A percentile compares a stretch with the other conserved stretches of the same genome.
Conservation (phyloP, 2,329 filamentous ascomycete genomes). For the Akanthomyces muscarius region DNA sequence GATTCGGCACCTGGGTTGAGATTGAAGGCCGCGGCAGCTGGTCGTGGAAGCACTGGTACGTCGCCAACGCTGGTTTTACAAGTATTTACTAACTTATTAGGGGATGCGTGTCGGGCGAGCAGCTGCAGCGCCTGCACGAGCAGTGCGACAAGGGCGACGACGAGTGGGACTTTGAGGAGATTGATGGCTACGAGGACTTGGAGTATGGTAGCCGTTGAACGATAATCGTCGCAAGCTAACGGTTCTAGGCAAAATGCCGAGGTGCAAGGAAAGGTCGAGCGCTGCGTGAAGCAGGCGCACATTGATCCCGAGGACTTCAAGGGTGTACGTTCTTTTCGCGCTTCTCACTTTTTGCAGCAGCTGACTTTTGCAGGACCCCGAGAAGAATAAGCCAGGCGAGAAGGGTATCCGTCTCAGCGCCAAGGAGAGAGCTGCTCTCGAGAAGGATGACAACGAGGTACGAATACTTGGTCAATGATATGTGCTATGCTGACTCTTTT, state of each 20-base stretch:
- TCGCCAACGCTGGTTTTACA: slow-evolving; percentile 9
- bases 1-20: slow-evolving; percentile 70
- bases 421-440: slow-evolving; percentile 30
- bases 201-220: slow-evolving; percentile 32
- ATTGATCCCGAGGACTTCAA: slow-evolving; percentile 85
- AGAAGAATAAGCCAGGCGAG: slow-evolving; percentile 66
- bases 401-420: slow-evolving; percentile 55
- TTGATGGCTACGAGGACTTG: slow-evolving; percentile 82
- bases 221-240: slow-evolving; percentile 14
- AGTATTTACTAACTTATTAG: slow-evolving; percentile 39
- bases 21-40: slow-evolving; percentile 60
- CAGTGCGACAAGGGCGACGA: slow-evolving; percentile 44
- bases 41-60: slow-evolving; percentile 84
- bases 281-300: slow-evolving; percentile 70
- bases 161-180: slow-evolving; percentile 56
- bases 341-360: neutral
- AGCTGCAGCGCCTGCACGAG: slow-evolving; percentile 63
- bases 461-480: no score
- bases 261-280: slow-evolving; percentile 67
- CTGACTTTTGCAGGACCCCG: slow-evolving; percentile 56
- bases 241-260: slow-evolving; percentile 48
- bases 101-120: slow-evolving; percentile 81
- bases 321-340: slow-evolving; percentile 55
- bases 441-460: slow-evolving; percentile 12
- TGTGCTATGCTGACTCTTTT: neutral